Conservation (phyloP, 371 early-diverging fungal genomes). For the Mortierella sp. region DNA sequence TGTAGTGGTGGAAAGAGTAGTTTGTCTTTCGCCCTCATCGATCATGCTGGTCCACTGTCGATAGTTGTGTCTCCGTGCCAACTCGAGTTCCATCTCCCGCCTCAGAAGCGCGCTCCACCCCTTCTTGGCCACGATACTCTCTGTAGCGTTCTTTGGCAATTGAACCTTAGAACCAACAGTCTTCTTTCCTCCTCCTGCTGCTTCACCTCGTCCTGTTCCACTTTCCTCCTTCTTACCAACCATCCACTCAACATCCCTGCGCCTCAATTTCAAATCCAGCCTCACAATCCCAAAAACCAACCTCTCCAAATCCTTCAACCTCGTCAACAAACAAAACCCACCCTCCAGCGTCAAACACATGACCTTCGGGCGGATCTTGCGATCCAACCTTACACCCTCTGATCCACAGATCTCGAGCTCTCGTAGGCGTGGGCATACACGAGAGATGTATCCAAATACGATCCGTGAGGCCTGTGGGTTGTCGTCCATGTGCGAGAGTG, state of each 20-base stretch:
- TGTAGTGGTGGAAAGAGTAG: too few relatives aligned
- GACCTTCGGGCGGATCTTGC: neutral
- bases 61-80: neutral
- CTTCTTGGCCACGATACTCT: neutral
- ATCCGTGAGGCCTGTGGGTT: neutral
- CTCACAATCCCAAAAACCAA: neutral
- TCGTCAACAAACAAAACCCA: constrained; percentile 4
- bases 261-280: neutral
- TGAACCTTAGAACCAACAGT: neutral
- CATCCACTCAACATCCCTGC: neutral
- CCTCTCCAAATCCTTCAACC: neutral
- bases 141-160: neutral
- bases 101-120: neutral
- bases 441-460: neutral
- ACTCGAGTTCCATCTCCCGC: neutral
- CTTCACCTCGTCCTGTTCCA: too few relatives aligned
- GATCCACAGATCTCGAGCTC: neutral
- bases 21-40: too few relatives aligned
- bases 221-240: neutral
- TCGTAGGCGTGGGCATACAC: neutral
- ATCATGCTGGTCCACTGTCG: neutral
- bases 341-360: constrained; percentile 4
- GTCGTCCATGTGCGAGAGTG: neutral
- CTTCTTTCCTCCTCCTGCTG: too few relatives aligned
- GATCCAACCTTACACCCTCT: neutral